phyloP scores from a whole-genome alignment of 331 rosid genomes.

The Pyrus hybrid region DNA sequence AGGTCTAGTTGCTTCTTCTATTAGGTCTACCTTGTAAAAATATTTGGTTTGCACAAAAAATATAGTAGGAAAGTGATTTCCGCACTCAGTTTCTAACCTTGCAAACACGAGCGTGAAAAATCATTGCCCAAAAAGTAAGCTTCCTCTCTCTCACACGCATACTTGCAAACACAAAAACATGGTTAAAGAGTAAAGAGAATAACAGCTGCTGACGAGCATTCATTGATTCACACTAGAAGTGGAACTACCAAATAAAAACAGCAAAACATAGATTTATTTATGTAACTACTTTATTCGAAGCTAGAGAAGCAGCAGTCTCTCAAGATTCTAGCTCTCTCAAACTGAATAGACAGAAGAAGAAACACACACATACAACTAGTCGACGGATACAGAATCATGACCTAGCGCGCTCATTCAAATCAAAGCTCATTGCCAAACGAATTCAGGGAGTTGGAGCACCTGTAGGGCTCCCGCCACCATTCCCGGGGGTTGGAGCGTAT shows the following conservation, averaged over 20 bases:
- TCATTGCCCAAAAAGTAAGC: not conserved
- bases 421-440: not conserved
- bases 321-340: not conserved
- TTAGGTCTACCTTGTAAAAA: not conserved
- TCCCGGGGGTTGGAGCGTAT: conserved; percentile 16
- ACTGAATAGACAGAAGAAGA: not conserved
- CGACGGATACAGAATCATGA: not conserved
- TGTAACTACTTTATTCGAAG: not conserved
- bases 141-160: not conserved
- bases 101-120: not conserved
- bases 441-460: not conserved
- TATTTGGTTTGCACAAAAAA: not conserved
- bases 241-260: not conserved
- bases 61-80: not conserved
- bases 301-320: not conserved
- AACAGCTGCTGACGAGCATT: not conserved
- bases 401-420: conserved; percentile 3
- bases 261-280: not conserved
- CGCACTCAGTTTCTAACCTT: not conserved
- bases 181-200: not conserved
- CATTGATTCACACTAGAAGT: not conserved
- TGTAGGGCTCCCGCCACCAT: not conserved
- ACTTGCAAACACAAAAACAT: not conserved
- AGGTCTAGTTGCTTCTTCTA: not conserved
- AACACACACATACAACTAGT: not conserved